Base-by-base conservation (phyloP, 2,329 filamentous ascomycete genomes). In the Fusarium sp. region DNA sequence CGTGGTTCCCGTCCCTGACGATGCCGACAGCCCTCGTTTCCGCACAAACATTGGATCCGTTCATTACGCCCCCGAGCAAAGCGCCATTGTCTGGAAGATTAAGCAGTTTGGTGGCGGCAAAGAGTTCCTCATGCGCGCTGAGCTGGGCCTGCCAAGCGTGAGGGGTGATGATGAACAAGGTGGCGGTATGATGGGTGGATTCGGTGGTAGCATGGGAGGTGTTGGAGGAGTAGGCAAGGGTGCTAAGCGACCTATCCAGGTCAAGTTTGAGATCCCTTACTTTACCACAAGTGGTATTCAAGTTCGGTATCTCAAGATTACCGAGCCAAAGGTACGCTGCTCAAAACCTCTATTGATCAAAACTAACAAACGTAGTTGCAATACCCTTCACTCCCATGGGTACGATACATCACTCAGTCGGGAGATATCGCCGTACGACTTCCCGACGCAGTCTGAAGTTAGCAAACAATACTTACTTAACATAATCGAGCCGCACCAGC, bases 241-340 rank as follows among this genome's bases (percentile, higher is more conserved):
- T 21, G 88, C 89, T 60, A 99, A 98, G 87, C 86, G 96, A 74
- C 96, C 96, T 1, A 99, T 99, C 77, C 95, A 94, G 80, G 96
- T 99, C 84, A 99, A 99, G 84, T 99, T 99, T 80, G 96, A 99
- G 85, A 99, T 99, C 78, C 96, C 96, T n/a, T 99, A 99, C 83
- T 99, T 99, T 80, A 99, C 96, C n/a, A 99, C 97, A 5, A 97
- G 93, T 82, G 96, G 96, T 71, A 99, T 99, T 74, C 97, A 99
- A 82, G 96, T 99, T 76, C 89, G 96, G 77, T 99, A 99, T 81
- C 83, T 99, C 80, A 99, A 99, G 88, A 99, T 99, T 77, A 98
- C 97, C 70, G 96, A 99, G 82, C 96, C 96, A 48, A 99, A 99
- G 93, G 95, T 97, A 84, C 76, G 88, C 81, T 21, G 16, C 18